A percentile compares a stretch with the other conserved stretches of the same genome.
Evolutionary conservation across 2,329 filamentous ascomycete species (phyloP).

Genomic region (Xylariales sp.): DNA sequence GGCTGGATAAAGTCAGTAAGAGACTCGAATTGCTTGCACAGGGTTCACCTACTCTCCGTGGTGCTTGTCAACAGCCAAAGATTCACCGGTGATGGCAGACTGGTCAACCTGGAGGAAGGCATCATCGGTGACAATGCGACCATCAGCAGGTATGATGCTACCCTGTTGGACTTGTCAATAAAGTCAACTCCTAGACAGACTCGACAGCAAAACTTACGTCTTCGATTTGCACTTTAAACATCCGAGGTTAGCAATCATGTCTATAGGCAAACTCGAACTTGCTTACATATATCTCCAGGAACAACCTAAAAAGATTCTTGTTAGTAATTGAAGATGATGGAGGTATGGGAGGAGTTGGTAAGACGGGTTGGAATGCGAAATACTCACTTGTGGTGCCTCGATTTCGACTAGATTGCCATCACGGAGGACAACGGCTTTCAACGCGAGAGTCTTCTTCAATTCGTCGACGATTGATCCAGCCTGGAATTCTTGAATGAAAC

Average conservation of each 20-base stretch:
- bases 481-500: conserved; percentile 87
- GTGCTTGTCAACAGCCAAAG: conserved; percentile 85
- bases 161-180: conserved; percentile 77
- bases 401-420: conserved; percentile 74
- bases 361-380: no score
- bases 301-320: no score
- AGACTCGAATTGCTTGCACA: no score
- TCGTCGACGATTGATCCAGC: conserved; percentile 88
- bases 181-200: neutral
- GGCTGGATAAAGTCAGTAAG: no score
- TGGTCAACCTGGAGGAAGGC: conserved; percentile 88
- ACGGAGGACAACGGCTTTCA: conserved; percentile 83
- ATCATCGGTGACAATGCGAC: conserved; percentile 76
- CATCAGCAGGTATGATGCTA: conserved; percentile 87
- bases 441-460: conserved; percentile 82
- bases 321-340: no score
- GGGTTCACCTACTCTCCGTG: no score
- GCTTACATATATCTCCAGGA: neutral
- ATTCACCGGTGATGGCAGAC: conserved; percentile 88
- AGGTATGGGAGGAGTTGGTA: no score
- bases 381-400: conserved; percentile 78
- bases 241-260: no score
- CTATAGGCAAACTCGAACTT: no score
- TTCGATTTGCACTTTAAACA: no score
- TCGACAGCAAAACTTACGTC: no score